phyloP scores from a whole-genome alignment of 1,284 basidiomycete species.

The Earliella scabrosa region DNA sequence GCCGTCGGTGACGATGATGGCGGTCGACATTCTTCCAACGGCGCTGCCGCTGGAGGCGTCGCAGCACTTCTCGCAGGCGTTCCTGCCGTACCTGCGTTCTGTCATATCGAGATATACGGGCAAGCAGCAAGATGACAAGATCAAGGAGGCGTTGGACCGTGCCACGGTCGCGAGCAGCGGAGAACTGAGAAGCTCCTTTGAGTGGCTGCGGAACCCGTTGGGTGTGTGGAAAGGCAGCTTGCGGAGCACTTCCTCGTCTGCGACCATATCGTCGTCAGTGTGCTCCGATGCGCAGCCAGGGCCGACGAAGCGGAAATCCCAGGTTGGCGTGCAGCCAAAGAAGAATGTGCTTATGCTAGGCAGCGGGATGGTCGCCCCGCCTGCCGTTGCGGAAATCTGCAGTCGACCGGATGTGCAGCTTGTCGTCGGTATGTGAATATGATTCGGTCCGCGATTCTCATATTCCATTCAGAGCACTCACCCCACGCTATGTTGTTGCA shows the following conservation, averaged over 20 bases:
- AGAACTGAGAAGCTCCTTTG: constrained; percentile 53
- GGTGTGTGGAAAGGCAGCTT: constrained; percentile 42
- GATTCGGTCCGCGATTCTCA: not conserved
- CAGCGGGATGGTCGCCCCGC: constrained; percentile 91
- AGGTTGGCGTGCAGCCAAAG: constrained; percentile 20
- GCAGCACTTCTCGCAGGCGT: constrained; percentile 67
- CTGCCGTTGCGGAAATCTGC: constrained; percentile 78
- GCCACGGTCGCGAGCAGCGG: constrained; percentile 78
- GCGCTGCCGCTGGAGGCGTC: constrained; percentile 84
- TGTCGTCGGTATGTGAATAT: constrained; percentile 70
- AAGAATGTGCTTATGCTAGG: constrained; percentile 86
- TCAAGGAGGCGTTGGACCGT: constrained; percentile 53
- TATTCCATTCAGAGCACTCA: constrained; percentile 4
- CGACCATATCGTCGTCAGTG: not conserved
- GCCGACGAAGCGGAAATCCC: not conserved
- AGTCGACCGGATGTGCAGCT: constrained; percentile 63
- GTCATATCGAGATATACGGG: constrained; percentile 48
- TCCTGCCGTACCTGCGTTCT: constrained; percentile 73
- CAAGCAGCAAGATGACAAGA: constrained; percentile 29
- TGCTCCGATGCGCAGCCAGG: not conserved
- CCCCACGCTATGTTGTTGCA: constrained; percentile 34
- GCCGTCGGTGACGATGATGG: constrained; percentile 76
- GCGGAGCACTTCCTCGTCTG: constrained; percentile 3
- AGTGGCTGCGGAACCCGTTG: constrained; percentile 63
- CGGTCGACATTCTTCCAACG: constrained; percentile 88